phyloP scores from a whole-genome alignment of 2,329 filamentous ascomycete species.

The Ampelomyces quisqualis region DNA sequence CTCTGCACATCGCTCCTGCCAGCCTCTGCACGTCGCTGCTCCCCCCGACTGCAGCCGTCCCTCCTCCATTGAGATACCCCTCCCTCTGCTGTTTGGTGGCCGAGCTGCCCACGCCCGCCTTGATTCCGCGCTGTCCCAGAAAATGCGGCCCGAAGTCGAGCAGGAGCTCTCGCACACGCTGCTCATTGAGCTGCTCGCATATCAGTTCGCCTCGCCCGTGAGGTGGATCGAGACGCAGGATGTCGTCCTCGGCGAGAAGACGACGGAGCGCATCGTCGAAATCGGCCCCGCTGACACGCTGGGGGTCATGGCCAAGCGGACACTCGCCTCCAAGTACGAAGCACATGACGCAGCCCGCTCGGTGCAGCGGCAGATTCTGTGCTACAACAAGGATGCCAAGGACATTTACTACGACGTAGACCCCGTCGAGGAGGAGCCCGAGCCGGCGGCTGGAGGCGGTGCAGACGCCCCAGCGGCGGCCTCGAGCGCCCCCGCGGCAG shows the following conservation, averaged over 20 bases:
- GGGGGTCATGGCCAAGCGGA: constrained; percentile 95
- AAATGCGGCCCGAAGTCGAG: constrained; percentile 97
- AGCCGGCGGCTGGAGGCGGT: constrained; percentile 55
- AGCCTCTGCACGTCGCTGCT: too few species aligned
- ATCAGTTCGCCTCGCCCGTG: constrained; percentile 97
- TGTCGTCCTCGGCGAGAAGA: constrained; percentile 96
- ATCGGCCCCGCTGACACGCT: constrained; percentile 96
- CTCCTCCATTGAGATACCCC: constrained; percentile 19
- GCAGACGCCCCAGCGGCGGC: constrained; percentile 46
- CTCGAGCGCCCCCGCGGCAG: constrained; percentile 53
- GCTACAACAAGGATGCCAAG: constrained; percentile 99
- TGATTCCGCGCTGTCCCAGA: too few species aligned
- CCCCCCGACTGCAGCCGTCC: constrained; percentile 16
- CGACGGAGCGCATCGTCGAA: constrained; percentile 95
- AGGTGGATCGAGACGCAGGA: constrained; percentile 99
- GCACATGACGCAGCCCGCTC: constrained; percentile 97
- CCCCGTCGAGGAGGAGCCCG: constrained; percentile 75
- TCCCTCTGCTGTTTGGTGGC: too few species aligned
- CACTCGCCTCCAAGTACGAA: constrained; percentile 95
- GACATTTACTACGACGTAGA: constrained; percentile 99
- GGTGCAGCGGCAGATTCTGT: constrained; percentile 93
- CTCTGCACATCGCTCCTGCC: constrained; percentile 13
- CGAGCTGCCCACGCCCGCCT: too few species aligned
- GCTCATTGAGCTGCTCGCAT: constrained; percentile 97
- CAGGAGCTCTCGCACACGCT: constrained; percentile 98